Base-by-base conservation (phyloP, 2,329 filamentous ascomycete genomes). In the Aschersonia sp. region DNA sequence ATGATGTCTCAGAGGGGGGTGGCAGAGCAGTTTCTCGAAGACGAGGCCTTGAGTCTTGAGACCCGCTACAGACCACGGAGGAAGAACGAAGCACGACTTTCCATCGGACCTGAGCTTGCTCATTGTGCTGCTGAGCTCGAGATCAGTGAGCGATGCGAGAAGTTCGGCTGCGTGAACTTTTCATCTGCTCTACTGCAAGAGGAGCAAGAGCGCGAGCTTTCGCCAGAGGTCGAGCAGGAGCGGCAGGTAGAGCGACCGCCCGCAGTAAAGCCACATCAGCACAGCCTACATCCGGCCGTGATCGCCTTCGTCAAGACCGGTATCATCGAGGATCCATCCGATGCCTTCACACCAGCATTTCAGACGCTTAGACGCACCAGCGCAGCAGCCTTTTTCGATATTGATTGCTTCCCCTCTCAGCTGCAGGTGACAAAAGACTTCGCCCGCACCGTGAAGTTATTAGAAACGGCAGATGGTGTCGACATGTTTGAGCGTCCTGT, bases 141-240 rank as follows among this genome's bases (percentile, higher is more conserved):
- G 30, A 42, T 22, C 30, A 14, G 14, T 22, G 39, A 37, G 39
- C n/a, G 14, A 4, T 29, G 2, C 29, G 33, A 8, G 46, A 47
- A 30, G 43, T 47, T 30, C 39, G 43, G n/a, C 5, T 7, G 8
- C 46, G 41, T 37, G 46, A 37, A 12, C 31, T 47, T 30, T 9
- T 30, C 30, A 35, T 31, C 29, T 39, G 14, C 46, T 12, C 33
- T 11, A 14, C 11, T 47, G 4, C 42, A 48, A 42, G 11, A 85
- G 54, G 83, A 87, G 49, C 79, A 86, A 52, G 82, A 87, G 56
- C 69, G 81, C 0, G 83, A 86, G 51, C 63, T 87, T 0, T 68
- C 76, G 0, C 78, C 78, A 0, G 81, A 87, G 51, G 69, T 76
- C 1, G 77, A 86, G 52, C 62, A 72, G 30, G 77, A 86, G 54